Evolutionary conservation across 2,329 filamentous ascomycete species (phyloP).

Genomic region (Aspergillus hortae): DNA sequence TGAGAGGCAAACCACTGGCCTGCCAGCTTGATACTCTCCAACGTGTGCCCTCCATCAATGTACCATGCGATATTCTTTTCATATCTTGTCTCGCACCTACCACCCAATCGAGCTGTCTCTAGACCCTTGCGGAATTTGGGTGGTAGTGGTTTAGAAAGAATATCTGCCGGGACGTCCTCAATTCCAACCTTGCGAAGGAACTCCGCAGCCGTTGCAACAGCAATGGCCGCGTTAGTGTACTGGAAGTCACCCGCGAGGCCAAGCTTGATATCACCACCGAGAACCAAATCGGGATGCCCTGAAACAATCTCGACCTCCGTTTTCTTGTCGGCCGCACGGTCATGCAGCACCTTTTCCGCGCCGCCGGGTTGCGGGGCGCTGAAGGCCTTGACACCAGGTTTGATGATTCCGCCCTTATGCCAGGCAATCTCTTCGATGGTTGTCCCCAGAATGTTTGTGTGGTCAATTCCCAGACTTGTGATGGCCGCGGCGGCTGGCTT

Average conservation of each 20-base stretch:
- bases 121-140: slow-evolving; percentile 63
- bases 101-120: slow-evolving; percentile 64
- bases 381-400: slow-evolving; percentile 60
- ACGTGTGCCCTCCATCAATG: slow-evolving; percentile 83
- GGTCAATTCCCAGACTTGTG: slow-evolving; percentile 80
- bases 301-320: slow-evolving; percentile 48
- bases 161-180: slow-evolving; percentile 33
- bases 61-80: slow-evolving; percentile 66
- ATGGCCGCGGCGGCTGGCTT: slow-evolving; percentile 69
- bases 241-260: slow-evolving; percentile 62
- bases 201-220: slow-evolving; percentile 48
- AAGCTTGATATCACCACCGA: slow-evolving; percentile 47
- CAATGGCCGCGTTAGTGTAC: slow-evolving; percentile 60
- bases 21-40: slow-evolving; percentile 74
- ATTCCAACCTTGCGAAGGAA: slow-evolving; percentile 37
- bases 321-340: slow-evolving; percentile 52
- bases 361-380: slow-evolving; percentile 56
- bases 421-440: slow-evolving; percentile 81
- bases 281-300: slow-evolving; percentile 44
- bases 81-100: slow-evolving; percentile 69
- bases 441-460: slow-evolving; percentile 73
- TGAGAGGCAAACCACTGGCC: slow-evolving; percentile 70
- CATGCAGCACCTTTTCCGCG: slow-evolving; percentile 54
- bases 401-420: slow-evolving; percentile 90
- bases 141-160: slow-evolving; percentile 49